These are phyloP conservation scores for Parachaetomium inaequale DNA, from an alignment of 495 filamentous ascomycete genomes.

Conservation along the genomic window DNA sequence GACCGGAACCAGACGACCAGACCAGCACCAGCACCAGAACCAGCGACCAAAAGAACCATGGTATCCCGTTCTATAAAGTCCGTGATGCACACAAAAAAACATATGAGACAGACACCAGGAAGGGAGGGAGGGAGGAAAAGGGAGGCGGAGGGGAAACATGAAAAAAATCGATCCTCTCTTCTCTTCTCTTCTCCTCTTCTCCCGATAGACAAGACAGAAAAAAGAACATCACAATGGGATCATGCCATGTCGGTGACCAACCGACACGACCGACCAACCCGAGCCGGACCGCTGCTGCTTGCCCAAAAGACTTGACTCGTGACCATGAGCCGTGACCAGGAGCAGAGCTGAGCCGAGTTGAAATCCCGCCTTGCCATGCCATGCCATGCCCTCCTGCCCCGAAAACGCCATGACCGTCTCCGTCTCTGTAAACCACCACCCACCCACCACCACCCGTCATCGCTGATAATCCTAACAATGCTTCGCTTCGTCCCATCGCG, in stretches of 20 bases:
- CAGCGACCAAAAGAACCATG: constrained; percentile 10
- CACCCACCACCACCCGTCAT: not conserved
- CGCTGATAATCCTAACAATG: constrained; percentile 1
- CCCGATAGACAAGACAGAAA: not conserved
- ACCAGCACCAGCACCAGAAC: constrained; percentile 10
- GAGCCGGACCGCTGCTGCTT: not conserved
- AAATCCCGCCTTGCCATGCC: not conserved
- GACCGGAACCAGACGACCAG: constrained; percentile 9
- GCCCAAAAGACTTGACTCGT: not conserved
- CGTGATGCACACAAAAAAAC: constrained; percentile 21
- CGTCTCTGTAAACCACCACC: not conserved
- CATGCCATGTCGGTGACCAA: not conserved
- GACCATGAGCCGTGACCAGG: not conserved
- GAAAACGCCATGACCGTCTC: not conserved
- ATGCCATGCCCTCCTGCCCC: no score
- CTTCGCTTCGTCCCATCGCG: not conserved
- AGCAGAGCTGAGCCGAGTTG: not conserved
- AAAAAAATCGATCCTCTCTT: not conserved
- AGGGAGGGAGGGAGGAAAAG: constrained; percentile 11
- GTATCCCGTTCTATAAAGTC: constrained; percentile 26
- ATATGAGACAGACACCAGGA: constrained; percentile 2
- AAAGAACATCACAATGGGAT: no score
- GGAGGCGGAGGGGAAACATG: constrained; percentile 5
- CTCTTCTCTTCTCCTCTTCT: no score
- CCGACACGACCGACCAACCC: not conserved